Base-by-base conservation (phyloP, 2,329 filamentous ascomycete species). In the Phyllosticta capitalensis region DNA sequence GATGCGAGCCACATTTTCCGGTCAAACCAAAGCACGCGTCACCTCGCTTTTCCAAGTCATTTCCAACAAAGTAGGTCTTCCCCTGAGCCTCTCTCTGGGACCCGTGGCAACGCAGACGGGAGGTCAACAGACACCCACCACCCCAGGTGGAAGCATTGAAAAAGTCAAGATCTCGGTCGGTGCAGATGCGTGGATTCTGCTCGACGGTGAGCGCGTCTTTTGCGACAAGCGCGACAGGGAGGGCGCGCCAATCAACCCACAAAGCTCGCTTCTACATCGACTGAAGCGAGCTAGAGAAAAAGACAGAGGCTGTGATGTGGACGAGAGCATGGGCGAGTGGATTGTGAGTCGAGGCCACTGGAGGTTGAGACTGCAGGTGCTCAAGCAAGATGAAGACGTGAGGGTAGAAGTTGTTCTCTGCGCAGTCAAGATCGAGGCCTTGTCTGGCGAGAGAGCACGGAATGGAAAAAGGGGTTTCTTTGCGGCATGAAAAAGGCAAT, bases 21-120 rank as follows among this genome's bases (percentile, higher is more conserved):
- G 84, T 14, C 81, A 88, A 53, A 83, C 85, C 5, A 87, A 87
- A 64, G 79, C 83, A 10, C 82, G 89, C 56, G 79, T 96, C 19
- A 81, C 84, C 0, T 86, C 85, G 58, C 76, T 96, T 5, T 83
- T 95, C 64, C 86, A 90, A 65, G 86, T 95, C 9, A 81, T 96
- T n/a, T 84, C 88, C 1, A 86, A 86, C 33, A 95, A 92, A 71
- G 81, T 94, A 65, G 88, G 86, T 63, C 72, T 91, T 5, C 83
- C 87, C 0, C 72, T 76, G 14, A 77, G 75, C 9, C 74, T 78
- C 21, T 83, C 87, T 0, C 72, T 88, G 0, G 86, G 87, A 7
- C 74, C 89, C 45, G 78, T 89, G 70, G 86, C 88, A 82, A 76
- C 81, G 54, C 78, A 82, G 3, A 69, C 69, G 1, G 73, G 72